These are phyloP conservation scores for Poteriospumella lacustris DNA, from an alignment of 108 stramenopile genomes.

Conservation along the genomic window DNA sequence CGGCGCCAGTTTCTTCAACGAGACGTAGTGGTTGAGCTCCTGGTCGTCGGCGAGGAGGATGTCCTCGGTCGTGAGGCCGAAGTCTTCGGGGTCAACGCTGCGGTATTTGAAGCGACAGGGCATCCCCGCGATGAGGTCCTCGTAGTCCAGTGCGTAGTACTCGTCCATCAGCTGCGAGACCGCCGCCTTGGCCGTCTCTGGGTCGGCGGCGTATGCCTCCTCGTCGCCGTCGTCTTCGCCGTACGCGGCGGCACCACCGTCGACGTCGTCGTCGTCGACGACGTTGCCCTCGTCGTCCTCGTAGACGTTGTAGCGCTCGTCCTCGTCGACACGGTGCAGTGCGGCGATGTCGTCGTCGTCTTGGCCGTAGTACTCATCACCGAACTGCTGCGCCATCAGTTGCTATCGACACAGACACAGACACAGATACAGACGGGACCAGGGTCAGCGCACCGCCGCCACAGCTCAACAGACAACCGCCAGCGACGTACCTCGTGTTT, in stretches of 20 bases:
- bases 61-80: slow-evolving; percentile 83
- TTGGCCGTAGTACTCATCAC: slow-evolving; percentile 83
- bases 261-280: slow-evolving; percentile 60
- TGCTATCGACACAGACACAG: too few relatives aligned
- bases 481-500: slow-evolving; percentile 81
- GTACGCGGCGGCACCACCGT: slow-evolving; percentile 57
- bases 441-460: too few relatives aligned
- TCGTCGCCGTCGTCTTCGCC: slow-evolving; percentile 57
- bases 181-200: slow-evolving; percentile 31
- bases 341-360: slow-evolving; percentile 61
- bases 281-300: slow-evolving; percentile 47
- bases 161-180: slow-evolving; percentile 60
- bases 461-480: too few relatives aligned
- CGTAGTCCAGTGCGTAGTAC: slow-evolving; percentile 95
- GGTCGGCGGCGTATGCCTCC: slow-evolving; percentile 40
- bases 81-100: slow-evolving; percentile 76
- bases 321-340: slow-evolving; percentile 22
- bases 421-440: too few relatives aligned
- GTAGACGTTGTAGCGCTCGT: slow-evolving; percentile 15
- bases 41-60: slow-evolving; percentile 83
- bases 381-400: slow-evolving; percentile 75
- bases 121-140: slow-evolving; percentile 91
- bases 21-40: slow-evolving; percentile 85
- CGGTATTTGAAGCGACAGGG: slow-evolving; percentile 94
- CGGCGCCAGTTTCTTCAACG: slow-evolving; percentile 89